Base-by-base conservation (phyloP, 768 basidiomycete genomes). In the Panellus pusillus region DNA sequence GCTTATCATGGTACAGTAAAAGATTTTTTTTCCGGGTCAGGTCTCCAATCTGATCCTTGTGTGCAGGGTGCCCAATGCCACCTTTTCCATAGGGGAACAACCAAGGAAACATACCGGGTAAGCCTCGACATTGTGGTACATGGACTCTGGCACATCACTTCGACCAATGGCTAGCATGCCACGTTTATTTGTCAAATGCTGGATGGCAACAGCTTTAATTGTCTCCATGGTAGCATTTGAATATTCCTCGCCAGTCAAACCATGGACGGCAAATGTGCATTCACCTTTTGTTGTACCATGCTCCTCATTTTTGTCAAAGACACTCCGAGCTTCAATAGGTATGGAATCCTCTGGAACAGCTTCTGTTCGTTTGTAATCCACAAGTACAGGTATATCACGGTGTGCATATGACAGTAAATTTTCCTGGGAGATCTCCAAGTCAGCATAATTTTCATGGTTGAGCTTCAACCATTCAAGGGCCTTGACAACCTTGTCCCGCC, bases 101-200 rank as follows among this genome's bases (percentile, higher is more conserved):
- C 71, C 72, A 73, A 1, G 73, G 73, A 50, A 70, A 72, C 64
- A 71, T 69, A n/a, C 62, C 57, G 74, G 69, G 63, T 70, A 76
- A 8, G 74, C 50, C 9, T 61, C 47, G 2, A 70, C 63, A 51
- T 77, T 74, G 7, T 69, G 52, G 19, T 58, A 69, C 3, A 64
- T 61, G 9, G 65, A 62, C 27, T 67, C 47, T 9, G 66, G 61
- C 1, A 43, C 8, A 1, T 38, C 27, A 11, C 35, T 39, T 37
- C 64, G 63, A 11, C 64, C 66, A 28, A 68, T 55, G 0, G 15
- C 59, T 2, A 74, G 52, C 0, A 65, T 54, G 15, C 50, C 52
- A 2, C 61, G 54, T 18, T 45, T 31, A 8, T 39, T 55, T 1
- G 47, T 38, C 35, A 64, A 55, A 48, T 67, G 66, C 9, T 57